Percentiles rank a stretch among this genome's conserved stretches.
Conservation (phyloP, 768 basidiomycete genomes). For the Neoboletus brunneissimus region DNA sequence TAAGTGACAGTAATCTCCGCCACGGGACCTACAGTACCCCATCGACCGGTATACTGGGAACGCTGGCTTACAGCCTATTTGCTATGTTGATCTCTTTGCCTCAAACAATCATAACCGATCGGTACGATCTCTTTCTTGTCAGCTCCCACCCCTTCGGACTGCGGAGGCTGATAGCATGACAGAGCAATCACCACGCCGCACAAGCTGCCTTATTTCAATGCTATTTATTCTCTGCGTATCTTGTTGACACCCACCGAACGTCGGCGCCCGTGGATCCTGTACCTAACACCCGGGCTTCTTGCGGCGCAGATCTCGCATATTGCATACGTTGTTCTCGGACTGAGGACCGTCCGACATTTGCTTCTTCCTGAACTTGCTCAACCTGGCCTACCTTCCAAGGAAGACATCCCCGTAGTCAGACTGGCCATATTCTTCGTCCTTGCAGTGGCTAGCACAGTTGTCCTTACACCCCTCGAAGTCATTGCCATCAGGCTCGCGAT, state of each 20-base stretch:
- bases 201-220: conserved; percentile 62
- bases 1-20: conserved; percentile 56
- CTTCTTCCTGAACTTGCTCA: conserved; percentile 53
- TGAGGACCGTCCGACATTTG: conserved; percentile 45
- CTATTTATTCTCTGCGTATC: conserved; percentile 57
- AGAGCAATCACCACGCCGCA: conserved; percentile 85
- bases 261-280: conserved; percentile 74
- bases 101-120: conserved; percentile 69
- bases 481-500: conserved; percentile 76
- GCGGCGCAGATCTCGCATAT: conserved; percentile 43
- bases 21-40: conserved; percentile 68
- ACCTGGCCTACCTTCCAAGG: conserved; percentile 31
- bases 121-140: conserved; percentile 42
- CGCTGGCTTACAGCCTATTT: conserved; percentile 59
- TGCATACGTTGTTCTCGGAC: conserved; percentile 42
- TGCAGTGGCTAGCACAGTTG: conserved; percentile 50
- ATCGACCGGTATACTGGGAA: conserved; percentile 56
- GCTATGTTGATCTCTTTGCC: conserved; percentile 68
- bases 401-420: conserved; percentile 48
- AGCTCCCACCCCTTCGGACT: background rate
- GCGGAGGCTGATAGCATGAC: conserved; percentile 4
- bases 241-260: conserved; percentile 82
- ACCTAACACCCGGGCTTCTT: conserved; percentile 70
- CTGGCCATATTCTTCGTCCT: conserved; percentile 56
- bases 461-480: conserved; percentile 78